A percentile compares a stretch with the other conserved stretches of the same genome.
These are phyloP conservation scores for Artemisia annua DNA, from an alignment of 129 eudicot species.

Conservation along the genomic window DNA sequence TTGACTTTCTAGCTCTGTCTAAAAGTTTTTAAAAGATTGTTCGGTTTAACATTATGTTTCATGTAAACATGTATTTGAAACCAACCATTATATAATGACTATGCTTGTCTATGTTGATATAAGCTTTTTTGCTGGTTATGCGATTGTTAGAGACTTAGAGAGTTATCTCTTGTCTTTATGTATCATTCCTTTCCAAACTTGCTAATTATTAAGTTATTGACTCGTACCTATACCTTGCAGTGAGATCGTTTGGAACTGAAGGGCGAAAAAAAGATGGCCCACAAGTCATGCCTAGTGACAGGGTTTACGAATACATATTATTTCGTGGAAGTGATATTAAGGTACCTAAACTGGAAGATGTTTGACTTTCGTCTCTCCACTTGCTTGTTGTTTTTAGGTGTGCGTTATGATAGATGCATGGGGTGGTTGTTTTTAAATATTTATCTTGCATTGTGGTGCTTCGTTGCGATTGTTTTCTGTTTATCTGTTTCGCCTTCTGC, in stretches of 20 bases:
- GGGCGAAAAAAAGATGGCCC: slow-evolving; percentile 89
- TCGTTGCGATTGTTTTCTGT: too few species aligned
- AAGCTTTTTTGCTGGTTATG: slow-evolving; percentile 4
- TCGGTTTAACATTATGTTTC: too few species aligned
- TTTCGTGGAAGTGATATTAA: slow-evolving; percentile 94
- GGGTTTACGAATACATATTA: slow-evolving; percentile 81
- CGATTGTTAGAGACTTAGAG: too few species aligned
- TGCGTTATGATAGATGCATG: neutral
- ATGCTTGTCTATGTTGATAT: neutral
- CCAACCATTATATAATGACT: slow-evolving; percentile 2
- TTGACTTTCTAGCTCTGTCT: neutral
- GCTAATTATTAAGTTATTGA: too few species aligned
- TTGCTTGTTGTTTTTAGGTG: neutral
- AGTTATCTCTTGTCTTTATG: too few species aligned
- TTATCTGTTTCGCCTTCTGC: too few species aligned
- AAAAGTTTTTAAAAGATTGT: neutral
- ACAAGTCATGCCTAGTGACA: slow-evolving; percentile 85
- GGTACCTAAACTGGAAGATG: slow-evolving; percentile 38
- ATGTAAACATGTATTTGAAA: neutral
- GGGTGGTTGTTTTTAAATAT: neutral
- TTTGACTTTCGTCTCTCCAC: slow-evolving; percentile 9
- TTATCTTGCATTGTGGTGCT: too few species aligned
- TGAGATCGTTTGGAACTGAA: slow-evolving; percentile 88
- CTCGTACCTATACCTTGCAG: slow-evolving; percentile 43
- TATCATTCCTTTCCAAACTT: too few species aligned